Evolutionary conservation across 78 protist species (phyloP).

Genomic region (Bigelowiella natans): DNA sequence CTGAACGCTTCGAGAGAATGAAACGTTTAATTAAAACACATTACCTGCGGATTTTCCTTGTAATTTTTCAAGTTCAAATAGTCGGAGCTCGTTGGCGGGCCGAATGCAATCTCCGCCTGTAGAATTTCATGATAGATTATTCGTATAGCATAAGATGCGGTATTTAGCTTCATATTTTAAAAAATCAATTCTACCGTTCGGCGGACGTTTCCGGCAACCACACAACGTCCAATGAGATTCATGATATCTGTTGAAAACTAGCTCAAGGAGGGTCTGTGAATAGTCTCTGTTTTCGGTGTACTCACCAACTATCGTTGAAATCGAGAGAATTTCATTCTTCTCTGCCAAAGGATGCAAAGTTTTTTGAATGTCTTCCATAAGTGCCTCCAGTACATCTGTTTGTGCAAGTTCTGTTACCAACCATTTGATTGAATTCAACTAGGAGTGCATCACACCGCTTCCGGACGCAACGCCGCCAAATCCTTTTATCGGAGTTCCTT

Average conservation of each 20-base stretch:
- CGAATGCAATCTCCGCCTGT: constrained; percentile 77
- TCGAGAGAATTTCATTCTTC: background rate
- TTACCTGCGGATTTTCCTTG: constrained; percentile 54
- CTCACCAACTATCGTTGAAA: background rate
- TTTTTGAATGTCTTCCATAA: background rate
- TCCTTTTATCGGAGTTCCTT: constrained; percentile 58
- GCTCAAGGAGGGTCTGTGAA: too few relatives aligned
- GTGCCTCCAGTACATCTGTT: background rate
- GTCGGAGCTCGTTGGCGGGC: constrained; percentile 45
- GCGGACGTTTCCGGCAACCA: constrained; percentile 66
- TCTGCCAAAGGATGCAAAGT: background rate
- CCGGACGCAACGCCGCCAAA: constrained; percentile 78
- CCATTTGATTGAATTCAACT: too few relatives aligned
- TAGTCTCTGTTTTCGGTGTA: too few relatives aligned
- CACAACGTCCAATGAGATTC: constrained; percentile 73
- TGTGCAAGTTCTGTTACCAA: too few relatives aligned
- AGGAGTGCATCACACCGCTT: constrained; percentile 50
- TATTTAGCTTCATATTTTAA: background rate
- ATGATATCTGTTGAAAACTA: too few relatives aligned
- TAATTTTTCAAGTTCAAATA: constrained; percentile 67
- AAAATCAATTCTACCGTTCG: background rate
- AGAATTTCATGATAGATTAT: too few relatives aligned
- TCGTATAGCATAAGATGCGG: background rate
- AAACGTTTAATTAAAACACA: too few relatives aligned
- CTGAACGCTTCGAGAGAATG: too few relatives aligned